Percentiles rank a stretch among this genome's conserved stretches.
phyloP scores from a whole-genome alignment of 75 land plant genomes.

The Selaginella tamariscina region DNA sequence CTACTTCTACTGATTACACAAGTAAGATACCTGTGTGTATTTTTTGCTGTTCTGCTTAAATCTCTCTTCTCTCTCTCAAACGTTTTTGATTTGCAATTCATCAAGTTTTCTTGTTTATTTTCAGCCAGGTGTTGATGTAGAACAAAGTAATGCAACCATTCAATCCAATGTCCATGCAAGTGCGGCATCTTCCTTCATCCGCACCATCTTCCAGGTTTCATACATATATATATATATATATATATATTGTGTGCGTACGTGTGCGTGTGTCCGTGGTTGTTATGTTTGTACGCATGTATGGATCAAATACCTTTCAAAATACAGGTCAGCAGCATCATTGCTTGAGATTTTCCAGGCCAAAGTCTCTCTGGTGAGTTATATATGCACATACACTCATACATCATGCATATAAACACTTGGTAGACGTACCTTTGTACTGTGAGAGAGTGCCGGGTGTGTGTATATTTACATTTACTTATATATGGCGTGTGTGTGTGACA shows the following conservation, averaged over 20 bases:
- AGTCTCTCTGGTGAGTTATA: not conserved
- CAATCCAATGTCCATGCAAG: constrained; percentile 54
- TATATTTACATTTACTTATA: no score
- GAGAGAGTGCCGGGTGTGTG: no score
- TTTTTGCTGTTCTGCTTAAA: not conserved
- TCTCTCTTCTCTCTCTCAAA: not conserved
- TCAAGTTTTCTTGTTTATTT: not conserved
- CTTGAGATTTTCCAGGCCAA: not conserved
- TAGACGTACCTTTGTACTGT: no score
- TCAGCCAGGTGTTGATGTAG: constrained; percentile 49
- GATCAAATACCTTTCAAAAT: not conserved
- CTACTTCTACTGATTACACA: constrained; percentile 61
- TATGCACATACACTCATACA: no score
- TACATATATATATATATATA: constrained; percentile 2
- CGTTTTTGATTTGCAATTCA: not conserved
- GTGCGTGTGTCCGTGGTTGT: not conserved
- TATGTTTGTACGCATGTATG: not conserved
- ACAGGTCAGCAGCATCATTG: not conserved
- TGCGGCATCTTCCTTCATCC: constrained; percentile 24
- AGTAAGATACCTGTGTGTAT: constrained; percentile 24
- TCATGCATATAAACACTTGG: no score
- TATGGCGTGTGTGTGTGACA: no score
- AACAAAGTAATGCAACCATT: constrained; percentile 51
- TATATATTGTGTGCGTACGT: no score
- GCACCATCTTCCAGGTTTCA: constrained; percentile 10